Evolutionary conservation across 2,329 filamentous ascomycete species (phyloP), one percentile per base, ranked within the genome.

Genomic region (Fusarium fracticaudum): DNA sequence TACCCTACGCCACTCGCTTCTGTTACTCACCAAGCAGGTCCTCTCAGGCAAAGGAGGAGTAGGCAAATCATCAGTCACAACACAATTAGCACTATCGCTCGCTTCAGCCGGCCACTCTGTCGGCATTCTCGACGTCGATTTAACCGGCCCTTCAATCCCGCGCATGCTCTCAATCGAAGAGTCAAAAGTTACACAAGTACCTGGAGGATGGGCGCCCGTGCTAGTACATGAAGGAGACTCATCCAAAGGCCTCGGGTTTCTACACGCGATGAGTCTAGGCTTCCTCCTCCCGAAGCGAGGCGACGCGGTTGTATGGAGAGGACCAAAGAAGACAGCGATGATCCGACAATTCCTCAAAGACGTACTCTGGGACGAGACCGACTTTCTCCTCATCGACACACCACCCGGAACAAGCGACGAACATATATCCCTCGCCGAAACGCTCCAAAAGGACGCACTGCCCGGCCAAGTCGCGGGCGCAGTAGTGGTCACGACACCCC

Each of bases 241-340:
- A 8, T 79, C 82, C 11, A 80, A 81, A 35, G 87, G 86, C 6
- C 84, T 91, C 31, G 93, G 93, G 3, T 86, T 91, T 40, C 86
- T 96, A 15, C 89, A 91, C 69, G 96, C 94, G 82, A 98, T 98
- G 93, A 98, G 94, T 63, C 87, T 99, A 4, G 96, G 95, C 6
- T 98, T 99, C 79, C 88, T 99, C 12, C 88, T 99, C 11, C 91
- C 92, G 8, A 90, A 91, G 70, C 88, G 96, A 77, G 94, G 93
- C 71, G 95, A 98, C 78, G 96, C 96, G 1, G 95, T 99, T 1
- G 96, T 99, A 44, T 99, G 96, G 96, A 91, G 96, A 60, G 96
- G 96, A 0, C 96, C 96, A 6, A 99, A 99, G 85, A 99, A 99
- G 86, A 99, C 96, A 9, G 96, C 96, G 58, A 99, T 99, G 96